Evolutionary conservation across 768 basidiomycete species (phyloP).

Genomic region (Dictyophora rubrovolvata): DNA sequence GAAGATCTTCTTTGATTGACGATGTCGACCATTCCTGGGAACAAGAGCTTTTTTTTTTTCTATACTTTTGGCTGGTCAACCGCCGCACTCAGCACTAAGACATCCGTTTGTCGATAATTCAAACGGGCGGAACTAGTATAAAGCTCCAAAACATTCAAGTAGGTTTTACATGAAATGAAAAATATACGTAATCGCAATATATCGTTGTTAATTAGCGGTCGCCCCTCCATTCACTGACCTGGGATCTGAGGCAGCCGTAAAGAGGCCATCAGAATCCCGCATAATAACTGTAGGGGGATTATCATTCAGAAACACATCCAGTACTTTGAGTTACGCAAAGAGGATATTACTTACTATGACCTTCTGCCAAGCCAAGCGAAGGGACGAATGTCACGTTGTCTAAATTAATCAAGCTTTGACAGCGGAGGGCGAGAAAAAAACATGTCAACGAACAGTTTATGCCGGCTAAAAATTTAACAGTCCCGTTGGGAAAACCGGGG

Average conservation of each 20-base stretch:
- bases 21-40: no score
- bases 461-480: slow-evolving; percentile 12
- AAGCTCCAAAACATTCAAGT: no score
- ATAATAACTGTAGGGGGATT: not conserved
- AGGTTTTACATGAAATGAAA: no score
- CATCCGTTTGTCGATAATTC: no score
- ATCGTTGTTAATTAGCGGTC: not conserved
- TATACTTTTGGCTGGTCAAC: no score
- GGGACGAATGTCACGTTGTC: not conserved
- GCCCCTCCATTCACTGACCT: slow-evolving; percentile 8
- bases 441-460: slow-evolving; percentile 10
- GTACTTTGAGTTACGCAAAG: not conserved
- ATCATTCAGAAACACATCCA: not conserved
- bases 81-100: no score
- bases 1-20: no score
- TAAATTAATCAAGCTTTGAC: not conserved
- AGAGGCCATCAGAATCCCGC: not conserved
- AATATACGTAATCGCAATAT: no score
- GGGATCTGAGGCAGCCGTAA: slow-evolving; percentile 11
- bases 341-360: not conserved
- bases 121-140: no score
- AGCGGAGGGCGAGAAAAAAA: not conserved
- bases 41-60: no score
- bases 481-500: slow-evolving; percentile 12
- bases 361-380: not conserved